Evolutionary conservation across 805 yeast species (phyloP), one percentile per base, ranked within the genome.

Genomic region (Candida corydali): DNA sequence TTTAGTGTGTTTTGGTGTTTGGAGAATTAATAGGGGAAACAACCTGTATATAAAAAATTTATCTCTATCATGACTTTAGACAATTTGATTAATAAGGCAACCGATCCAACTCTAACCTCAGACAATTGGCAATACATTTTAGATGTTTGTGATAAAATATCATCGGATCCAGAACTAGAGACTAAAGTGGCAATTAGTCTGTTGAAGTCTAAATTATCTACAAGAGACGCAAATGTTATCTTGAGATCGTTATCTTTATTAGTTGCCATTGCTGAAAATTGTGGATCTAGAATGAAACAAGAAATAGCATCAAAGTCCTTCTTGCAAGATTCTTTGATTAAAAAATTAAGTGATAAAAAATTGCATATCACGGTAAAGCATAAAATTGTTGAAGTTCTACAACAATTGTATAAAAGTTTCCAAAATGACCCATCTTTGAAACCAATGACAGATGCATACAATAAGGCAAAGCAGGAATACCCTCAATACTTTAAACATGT

Each of bases 361-460:
- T 73, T 82, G 22, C 96, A 89, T 61, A 57, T 65, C 18, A 70
- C 78, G 3, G 83, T 93, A 36, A 86, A 86, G 55, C 56, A 64
- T 34, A 74, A 76, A 34, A 66, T 86, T 4, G 75, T 78, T 9
- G 86, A 82, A 51, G 79, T 82, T 22, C 71, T 88, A 29, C 72
- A 70, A 35, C 87, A 86, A 50, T 66, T 93, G 44, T 59, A 80
- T 15, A 61, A 70, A 26, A 73, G 82, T 3, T 86, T 88, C 57
- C 66, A 72, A 38, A 56, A 59, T 17, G 98, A 93, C 55, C 91
- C 93, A 0, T 80, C 91, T 3, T 69, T 91, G 48, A 71, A 70
- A 40, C 80, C 83, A 2, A 76, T 89, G 74, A 64, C 69, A 12
- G 83, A 77, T 43, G 78, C 86, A 0, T 75, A 75, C 48, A 59